A percentile compares a stretch with the other conserved stretches of the same genome.
These are phyloP conservation scores for Tarenaya hassleriana DNA, from an alignment of 345 rosid species.

Conservation along the genomic window DNA sequence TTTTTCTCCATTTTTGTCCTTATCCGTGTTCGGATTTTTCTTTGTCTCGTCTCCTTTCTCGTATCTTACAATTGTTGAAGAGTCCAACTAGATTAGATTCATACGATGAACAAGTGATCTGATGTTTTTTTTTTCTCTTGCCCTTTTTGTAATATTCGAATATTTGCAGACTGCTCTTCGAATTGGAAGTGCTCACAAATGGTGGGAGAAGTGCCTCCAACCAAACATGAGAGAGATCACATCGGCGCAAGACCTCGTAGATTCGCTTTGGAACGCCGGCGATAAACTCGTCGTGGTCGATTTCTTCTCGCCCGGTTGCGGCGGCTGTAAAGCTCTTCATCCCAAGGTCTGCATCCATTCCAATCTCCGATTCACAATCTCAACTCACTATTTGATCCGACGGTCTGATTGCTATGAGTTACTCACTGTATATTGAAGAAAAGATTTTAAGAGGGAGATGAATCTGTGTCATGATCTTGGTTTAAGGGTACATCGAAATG, in stretches of 20 bases:
- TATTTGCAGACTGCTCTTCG: conserved; percentile 36
- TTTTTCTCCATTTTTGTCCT: too few relatives aligned
- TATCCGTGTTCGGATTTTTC: background rate
- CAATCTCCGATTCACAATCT: too few relatives aligned
- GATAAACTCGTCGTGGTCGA: conserved; percentile 80
- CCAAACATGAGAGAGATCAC: conserved; percentile 77
- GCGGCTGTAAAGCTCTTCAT: conserved; percentile 95
- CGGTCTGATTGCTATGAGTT: too few relatives aligned
- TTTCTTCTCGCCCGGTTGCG: conserved; percentile 97
- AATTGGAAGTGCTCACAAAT: conserved; percentile 53
- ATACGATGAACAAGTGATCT: background rate
- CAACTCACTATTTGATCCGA: too few relatives aligned
- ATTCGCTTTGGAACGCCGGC: conserved; percentile 56
- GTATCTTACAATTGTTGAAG: too few relatives aligned
- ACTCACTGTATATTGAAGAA: too few relatives aligned
- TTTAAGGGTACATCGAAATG: too few relatives aligned
- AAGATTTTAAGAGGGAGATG: too few relatives aligned
- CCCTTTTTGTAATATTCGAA: conserved; percentile 15
- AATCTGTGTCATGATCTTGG: too few relatives aligned
- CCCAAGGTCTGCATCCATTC: too few relatives aligned
- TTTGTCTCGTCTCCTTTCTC: too few relatives aligned
- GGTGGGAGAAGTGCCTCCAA: conserved; percentile 88
- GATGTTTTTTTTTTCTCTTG: background rate
- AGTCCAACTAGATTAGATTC: background rate
- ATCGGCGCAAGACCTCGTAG: conserved; percentile 81